Evolutionary conservation across 441 rosid genomes (phyloP).

Genomic region (Francoa sonchifolia): DNA sequence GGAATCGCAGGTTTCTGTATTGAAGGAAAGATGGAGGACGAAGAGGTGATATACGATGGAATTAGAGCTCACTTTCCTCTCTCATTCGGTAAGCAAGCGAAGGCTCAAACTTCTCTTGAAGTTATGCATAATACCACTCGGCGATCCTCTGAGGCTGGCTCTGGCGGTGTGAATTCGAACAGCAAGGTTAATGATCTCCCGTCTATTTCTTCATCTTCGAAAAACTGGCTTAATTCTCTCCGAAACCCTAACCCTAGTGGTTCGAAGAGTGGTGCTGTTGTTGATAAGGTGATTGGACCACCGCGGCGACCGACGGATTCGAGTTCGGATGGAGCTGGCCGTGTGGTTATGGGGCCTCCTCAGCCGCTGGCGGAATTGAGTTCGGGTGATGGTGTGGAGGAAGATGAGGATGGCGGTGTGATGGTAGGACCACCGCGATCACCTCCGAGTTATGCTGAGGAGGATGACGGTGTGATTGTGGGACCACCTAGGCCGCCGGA

Average conservation of each 20-base stretch:
- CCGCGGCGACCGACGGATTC: constrained; percentile 9
- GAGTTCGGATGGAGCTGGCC: constrained; percentile 1
- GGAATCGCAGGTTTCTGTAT: not conserved
- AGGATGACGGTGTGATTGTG: constrained; percentile 5
- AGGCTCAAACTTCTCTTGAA: constrained; percentile 51
- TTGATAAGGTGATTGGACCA: constrained; percentile 11
- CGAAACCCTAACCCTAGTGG: constrained; percentile 26
- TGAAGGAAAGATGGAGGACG: constrained; percentile 46
- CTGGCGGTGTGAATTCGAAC: constrained; percentile 5
- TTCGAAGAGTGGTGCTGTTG: not conserved
- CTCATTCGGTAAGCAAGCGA: constrained; percentile 70
- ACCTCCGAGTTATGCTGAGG: no score
- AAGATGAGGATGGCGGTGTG: no score
- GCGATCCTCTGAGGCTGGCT: constrained; percentile 21
- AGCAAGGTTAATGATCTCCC: constrained; percentile 21
- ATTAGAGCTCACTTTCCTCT: constrained; percentile 74
- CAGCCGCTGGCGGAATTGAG: constrained; percentile 1
- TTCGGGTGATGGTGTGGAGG: constrained; percentile 2
- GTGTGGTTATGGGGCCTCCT: constrained; percentile 8
- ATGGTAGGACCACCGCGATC: no score
- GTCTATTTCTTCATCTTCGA: constrained; percentile 51
- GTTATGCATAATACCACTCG: constrained; percentile 73
- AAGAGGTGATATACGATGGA: constrained; percentile 54
- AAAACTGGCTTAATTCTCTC: constrained; percentile 37
- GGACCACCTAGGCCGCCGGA: constrained; percentile 1